phyloP scores from a whole-genome alignment of 1,284 basidiomycete species.

The Cystobasidium pallidum region DNA sequence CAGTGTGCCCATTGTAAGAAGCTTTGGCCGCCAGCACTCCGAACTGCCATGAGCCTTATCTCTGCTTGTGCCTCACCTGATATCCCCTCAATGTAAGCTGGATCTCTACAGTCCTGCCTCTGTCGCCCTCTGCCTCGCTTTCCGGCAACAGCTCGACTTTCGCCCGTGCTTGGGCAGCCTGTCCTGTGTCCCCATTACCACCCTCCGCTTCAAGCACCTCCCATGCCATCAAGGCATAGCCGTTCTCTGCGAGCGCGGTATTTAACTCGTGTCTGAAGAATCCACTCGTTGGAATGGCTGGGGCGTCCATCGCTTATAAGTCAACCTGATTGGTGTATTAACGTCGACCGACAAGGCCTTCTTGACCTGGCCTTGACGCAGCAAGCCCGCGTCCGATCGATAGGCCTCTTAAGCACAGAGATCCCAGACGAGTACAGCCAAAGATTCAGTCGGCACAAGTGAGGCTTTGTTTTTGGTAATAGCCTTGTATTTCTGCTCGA shows the following conservation, averaged over 20 bases:
- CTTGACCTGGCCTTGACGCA: too few relatives aligned
- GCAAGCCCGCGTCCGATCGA: too few relatives aligned
- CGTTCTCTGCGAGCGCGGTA: conserved; percentile 25
- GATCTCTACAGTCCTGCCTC: conserved; percentile 19
- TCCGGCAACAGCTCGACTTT: conserved; percentile 31
- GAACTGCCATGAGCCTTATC: background rate
- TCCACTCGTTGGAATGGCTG: conserved; percentile 1
- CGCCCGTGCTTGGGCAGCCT: conserved; percentile 17
- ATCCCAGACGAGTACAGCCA: too few relatives aligned
- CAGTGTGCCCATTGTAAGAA: background rate
- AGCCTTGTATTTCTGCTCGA: conserved; percentile 14
- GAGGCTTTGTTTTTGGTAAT: conserved; percentile 4
- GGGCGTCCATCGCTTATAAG: conserved; percentile 2
- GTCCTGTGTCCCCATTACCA: background rate
- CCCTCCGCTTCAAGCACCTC: conserved; percentile 20
- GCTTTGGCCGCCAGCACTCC: background rate
- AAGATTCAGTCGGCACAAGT: too few relatives aligned
- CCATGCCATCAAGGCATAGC: conserved; percentile 35
- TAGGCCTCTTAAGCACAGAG: too few relatives aligned
- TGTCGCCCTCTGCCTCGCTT: conserved; percentile 22
- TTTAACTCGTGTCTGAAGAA: conserved; percentile 33
- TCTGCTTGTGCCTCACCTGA: conserved; percentile 11
- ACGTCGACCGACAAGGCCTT: too few relatives aligned
- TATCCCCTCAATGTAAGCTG: conserved; percentile 28
- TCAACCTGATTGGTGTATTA: too few relatives aligned